Evolutionary conservation across 345 rosid species (phyloP), one percentile per base, ranked within the genome.

Genomic region (Abelmoschus esculentus): DNA sequence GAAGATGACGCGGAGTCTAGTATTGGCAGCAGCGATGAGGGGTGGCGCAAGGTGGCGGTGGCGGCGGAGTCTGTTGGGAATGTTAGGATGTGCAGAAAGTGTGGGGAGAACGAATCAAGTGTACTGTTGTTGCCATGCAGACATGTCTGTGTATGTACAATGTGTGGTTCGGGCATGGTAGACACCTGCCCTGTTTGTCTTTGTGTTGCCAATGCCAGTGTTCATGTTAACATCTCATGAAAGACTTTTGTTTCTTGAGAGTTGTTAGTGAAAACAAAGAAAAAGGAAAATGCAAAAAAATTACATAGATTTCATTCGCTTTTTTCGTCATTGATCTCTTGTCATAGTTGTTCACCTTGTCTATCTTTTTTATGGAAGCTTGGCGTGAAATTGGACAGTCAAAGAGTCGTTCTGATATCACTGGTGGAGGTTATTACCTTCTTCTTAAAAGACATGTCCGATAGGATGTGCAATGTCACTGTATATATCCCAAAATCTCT

Each of bases 41-140:
- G 17, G 10, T 34, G 13, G 15, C 36, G 54, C 2, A 46, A 13
- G 67, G 72, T 29, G 76, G 73, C 17, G 65, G 14, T 3, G 47
- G 29, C 3, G 50, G 74, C 67, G 74, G 49, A 76, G 67, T 38
- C n/a, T 29, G 71, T 0, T 40, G 74, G 19, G 61, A 31, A 10
- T 38, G 18, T 15, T 6, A 64, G 72, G 75, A 55, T 49, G 65
- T 89, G 93, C 75, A 72, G 79, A 63, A 79, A 75, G 78, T 92
- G 98, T 75, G 85, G 96, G 83, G 81, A 76, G 78, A 79, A 71
- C 73, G 96, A 89, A 61, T 73, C 90, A 13, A 80, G 88, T 57
- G 96, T 89, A 77, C 54, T 92, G 88, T 73, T 92, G 76, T 72
- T 89, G 75, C 96, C 98, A 47, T 92, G 98, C 80, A 79, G 93